Evolutionary conservation across 331 rosid species (phyloP), one percentile per base, ranked within the genome.

Genomic region (Rhamnella rubrinervis): DNA sequence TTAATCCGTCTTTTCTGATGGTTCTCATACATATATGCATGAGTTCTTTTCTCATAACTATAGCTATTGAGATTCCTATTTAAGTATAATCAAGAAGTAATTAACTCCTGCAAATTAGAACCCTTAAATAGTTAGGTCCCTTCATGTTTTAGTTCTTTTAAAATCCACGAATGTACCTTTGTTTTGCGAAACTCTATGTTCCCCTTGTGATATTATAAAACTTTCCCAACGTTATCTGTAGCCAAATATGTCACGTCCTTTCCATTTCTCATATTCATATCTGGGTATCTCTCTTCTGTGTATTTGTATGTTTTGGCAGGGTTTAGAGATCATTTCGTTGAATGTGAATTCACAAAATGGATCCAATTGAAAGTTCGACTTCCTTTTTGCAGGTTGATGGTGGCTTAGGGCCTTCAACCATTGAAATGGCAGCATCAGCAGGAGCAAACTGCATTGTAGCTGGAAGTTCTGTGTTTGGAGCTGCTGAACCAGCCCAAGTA

Each of bases 391-490:
- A 85, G 90, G 90, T 85, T 52, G 90, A 85, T 63, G 90, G 90
- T 19, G 90, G 90, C 15, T 77, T 85, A 70, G 90, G 90, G 55
- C 87, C 87, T 71, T 85, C 90, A 31, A 85, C 90, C 38, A 80
- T 85, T 14, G 77, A 77, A 6, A 58, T 11, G 25, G 90, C 90
- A 49, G 90, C 90, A 52, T 77, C 87, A 16, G 87, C 90, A 0
- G 90, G 87, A 68, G 90, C 90, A 46, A 85, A 85, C 70, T 85
- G 90, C 75, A 82, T 85, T 39, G 90, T 85, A 12, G 87, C 90
- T 16, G 90, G 90, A 61, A 85, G 90, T 65, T 85, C 90, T 14
- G 87, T 85, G 72, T 85, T 85, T 31, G 90, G 90, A 71, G 85
- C 85, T 60, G 64, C 87, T 3, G 83, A 85, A 18, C 90, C 90